Base-by-base conservation (phyloP, 352 stramenopile species). In the Halophytophthora batemanensis region DNA sequence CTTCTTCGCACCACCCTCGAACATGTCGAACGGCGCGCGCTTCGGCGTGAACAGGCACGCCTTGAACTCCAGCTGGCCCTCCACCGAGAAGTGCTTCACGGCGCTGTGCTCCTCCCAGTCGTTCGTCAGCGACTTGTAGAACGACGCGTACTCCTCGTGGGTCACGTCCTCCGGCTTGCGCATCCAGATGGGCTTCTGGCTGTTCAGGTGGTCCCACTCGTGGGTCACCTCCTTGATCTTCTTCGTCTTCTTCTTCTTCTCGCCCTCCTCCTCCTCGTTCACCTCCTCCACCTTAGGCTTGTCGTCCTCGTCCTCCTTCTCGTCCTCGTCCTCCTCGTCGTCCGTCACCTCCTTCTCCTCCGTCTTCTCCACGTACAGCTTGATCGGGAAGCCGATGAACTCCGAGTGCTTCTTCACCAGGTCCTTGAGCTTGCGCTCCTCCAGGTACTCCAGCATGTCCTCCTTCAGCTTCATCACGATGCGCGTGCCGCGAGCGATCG, bases 51-150 rank as follows among this genome's bases (percentile, higher is more conserved):
- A 99, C 25, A 99, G 80, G 15, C 98, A 96, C 21, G 97, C 95
- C 65, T 96, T 95, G 88, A 99, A 99, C 75, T 99, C 97, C 18
- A 99, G 82, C 78, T 99, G 96, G 58, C 97, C 97, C 66, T 99
- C 97, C 39, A 99, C 97, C 47, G 87, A 98, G 69, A 99, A 99
- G 87, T 99, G 97, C 91, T 99, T 99, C 19, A 98, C 95, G 3
- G 80, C 90, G 18, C 89, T 86, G 70, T 98, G 94, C 64, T 98
- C 96, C 81, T 99, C 97, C 96, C 96, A 99, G 77, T 99, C 97
- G 77, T 99, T 99, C 37, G 93, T 98, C 39, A 99, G 73, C 60
- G 92, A 98, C 90, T 99, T 99, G 96, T 99, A 99, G 84, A 99
- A 99, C 33, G 95, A 82, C 40, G 96, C 96, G 68, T 99, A 99